phyloP scores from a whole-genome alignment of 2,329 filamentous ascomycete genomes.

The Penicillium paneum region DNA sequence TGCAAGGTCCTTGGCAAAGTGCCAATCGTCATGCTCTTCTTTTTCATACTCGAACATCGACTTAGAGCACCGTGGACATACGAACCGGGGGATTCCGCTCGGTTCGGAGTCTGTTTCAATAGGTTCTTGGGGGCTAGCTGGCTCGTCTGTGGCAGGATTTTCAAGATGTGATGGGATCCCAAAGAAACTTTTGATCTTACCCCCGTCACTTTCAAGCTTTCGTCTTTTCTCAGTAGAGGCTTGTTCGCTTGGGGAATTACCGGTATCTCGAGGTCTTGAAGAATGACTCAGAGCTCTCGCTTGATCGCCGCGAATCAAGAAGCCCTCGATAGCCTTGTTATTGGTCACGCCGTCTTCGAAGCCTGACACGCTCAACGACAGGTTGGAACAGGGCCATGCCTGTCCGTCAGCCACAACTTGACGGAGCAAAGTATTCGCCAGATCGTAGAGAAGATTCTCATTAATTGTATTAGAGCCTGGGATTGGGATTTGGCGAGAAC shows the following conservation, averaged over 20 bases:
- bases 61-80: slow-evolving; percentile 65
- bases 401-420: slow-evolving; percentile 75
- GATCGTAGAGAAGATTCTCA: slow-evolving; percentile 67
- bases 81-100: slow-evolving; percentile 29
- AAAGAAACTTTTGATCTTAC: slow-evolving; percentile 60
- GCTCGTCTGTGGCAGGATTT: not conserved
- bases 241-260: slow-evolving; percentile 9
- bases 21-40: slow-evolving; percentile 86
- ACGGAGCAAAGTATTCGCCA: slow-evolving; percentile 71
- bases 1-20: slow-evolving; percentile 84
- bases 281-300: slow-evolving; percentile 46
- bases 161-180: slow-evolving; percentile 34
- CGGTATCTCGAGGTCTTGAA: slow-evolving; percentile 16
- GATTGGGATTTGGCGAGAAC: slow-evolving; percentile 73
- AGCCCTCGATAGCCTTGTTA: slow-evolving; percentile 81
- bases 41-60: slow-evolving; percentile 57
- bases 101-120: not conserved
- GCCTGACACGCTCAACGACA: slow-evolving; percentile 83
- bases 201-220: slow-evolving; percentile 49
- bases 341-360: slow-evolving; percentile 84
- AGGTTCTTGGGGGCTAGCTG: not conserved
- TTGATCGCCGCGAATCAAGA: slow-evolving; percentile 68
- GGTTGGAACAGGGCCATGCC: slow-evolving; percentile 87
- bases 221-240: slow-evolving; percentile 43
- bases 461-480: slow-evolving; percentile 71